These are phyloP conservation scores for Taiwanofungus camphoratus DNA, from an alignment of 1,284 basidiomycete genomes.

Conservation along the genomic window DNA sequence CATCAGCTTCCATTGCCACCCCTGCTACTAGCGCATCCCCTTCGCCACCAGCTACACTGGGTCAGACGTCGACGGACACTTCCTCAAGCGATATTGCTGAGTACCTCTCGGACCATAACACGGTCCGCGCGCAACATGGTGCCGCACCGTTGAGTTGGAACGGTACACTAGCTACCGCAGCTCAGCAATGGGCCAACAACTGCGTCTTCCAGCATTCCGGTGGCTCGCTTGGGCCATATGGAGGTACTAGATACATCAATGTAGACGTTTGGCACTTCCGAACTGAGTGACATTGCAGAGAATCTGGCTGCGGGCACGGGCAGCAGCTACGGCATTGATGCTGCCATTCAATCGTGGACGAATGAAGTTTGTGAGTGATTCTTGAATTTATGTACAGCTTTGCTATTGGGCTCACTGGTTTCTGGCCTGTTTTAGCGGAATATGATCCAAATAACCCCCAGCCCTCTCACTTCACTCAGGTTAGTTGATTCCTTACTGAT, in stretches of 20 bases:
- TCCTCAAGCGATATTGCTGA: conserved; percentile 27
- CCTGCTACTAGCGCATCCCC: not conserved
- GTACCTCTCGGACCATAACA: conserved; percentile 57
- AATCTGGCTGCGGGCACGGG: conserved; percentile 67
- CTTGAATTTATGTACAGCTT: not conserved
- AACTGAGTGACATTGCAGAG: conserved; percentile 35
- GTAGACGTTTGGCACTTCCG: not conserved
- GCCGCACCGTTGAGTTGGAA: conserved; percentile 55
- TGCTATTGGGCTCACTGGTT: too few species aligned
- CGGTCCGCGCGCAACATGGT: conserved; percentile 52
- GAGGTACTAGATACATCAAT: conserved; percentile 36
- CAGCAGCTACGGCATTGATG: conserved; percentile 37
- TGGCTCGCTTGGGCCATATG: conserved; percentile 52
- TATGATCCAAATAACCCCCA: conserved; percentile 53
- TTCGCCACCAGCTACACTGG: conserved; percentile 3
- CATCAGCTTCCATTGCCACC: conserved; percentile 12
- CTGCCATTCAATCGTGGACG: conserved; percentile 53
- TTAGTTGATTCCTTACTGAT: conserved; percentile 18
- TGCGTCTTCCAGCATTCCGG: conserved; percentile 62
- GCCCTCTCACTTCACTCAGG: conserved; percentile 66
- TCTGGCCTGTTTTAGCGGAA: conserved; percentile 32
- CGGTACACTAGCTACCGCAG: conserved; percentile 45
- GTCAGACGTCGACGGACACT: conserved; percentile 9
- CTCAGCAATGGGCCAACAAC: conserved; percentile 58
- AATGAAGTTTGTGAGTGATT: conserved; percentile 42